Base-by-base conservation (phyloP, 73 alveolate genomes). In the Stentor coeruleus region DNA sequence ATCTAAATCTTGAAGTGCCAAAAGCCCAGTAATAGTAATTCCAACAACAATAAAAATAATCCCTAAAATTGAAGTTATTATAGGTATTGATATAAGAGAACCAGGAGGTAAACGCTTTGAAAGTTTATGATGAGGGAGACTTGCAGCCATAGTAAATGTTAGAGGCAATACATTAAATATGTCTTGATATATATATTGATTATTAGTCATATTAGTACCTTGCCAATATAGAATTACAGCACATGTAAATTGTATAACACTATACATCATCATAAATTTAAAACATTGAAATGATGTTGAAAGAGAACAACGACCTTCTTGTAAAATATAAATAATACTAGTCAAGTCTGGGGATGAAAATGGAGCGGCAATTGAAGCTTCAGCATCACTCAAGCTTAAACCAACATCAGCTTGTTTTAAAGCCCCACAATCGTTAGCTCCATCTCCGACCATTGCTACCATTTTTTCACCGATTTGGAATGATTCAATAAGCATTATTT, bases 341-440 rank as follows among this genome's bases (percentile, higher is more conserved):
- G 95, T 82, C 39, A 97, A 95, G 79, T 96, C 82, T 80, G 88
- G 39, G 3, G 98, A 86, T 3, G 99, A 94, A 87, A 97, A 97
- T 0, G 99, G 99, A 3, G 99, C 99, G n/a, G 99, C 99, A 35
- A 97, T 96, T 0, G 99, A 95, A 1, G 99, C 99, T 83, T 97
- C 99, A 35, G 98, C 99, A n/a, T 94, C 98, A 26, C 98, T 92
- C 15, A 97, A 86, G n/a, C 81, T 15, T n/a, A 96, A 84, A 3
- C 99, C 99, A 35, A 93, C 94, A 86, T 97, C 99, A 6, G 99
- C 99, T n/a, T 90, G 86, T 86, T 96, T 96, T 49, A 97, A 81
- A 0, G 99, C 99, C 3, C 96, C 98, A 81, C 99, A 97, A 84
- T 97, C 99, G 88, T 97, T 97, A 0, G 99, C 99, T 28, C 99